Conservation (phyloP, 2,329 filamentous ascomycete genomes). For the Harringtonia aguacate region DNA sequence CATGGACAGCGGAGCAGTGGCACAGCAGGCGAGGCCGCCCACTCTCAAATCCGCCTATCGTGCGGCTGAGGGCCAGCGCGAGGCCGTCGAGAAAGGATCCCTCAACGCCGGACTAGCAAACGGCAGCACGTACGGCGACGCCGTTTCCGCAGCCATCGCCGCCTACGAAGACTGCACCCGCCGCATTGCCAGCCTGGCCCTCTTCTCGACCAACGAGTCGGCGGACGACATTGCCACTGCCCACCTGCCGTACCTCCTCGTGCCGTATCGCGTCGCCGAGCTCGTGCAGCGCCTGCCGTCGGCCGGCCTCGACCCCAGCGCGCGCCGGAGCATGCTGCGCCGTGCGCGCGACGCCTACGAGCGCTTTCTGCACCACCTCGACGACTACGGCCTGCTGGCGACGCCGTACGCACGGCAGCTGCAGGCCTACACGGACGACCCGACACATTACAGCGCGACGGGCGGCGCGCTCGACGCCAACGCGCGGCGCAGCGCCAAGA, state of each 20-base stretch:
- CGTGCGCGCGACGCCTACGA: conserved; percentile 64
- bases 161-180: conserved; percentile 64
- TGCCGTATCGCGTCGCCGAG: conserved; percentile 71
- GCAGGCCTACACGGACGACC: conserved; percentile 62
- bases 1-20: not conserved
- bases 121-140: conserved; percentile 58
- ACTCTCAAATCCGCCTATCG: conserved; percentile 36
- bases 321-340: conserved; percentile 53
- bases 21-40: not conserved
- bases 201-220: conserved; percentile 87
- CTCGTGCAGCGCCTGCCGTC: conserved; percentile 58
- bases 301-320: conserved; percentile 25
- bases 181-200: conserved; percentile 57
- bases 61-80: conserved; percentile 39
- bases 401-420: conserved; percentile 56
- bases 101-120: conserved; percentile 36
- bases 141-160: conserved; percentile 54
- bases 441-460: conserved; percentile 61
- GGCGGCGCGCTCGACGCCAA: conserved; percentile 46
- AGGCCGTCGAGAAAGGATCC: conserved; percentile 37
- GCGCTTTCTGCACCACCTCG: conserved; percentile 62
- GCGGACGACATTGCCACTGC: conserved; percentile 77
- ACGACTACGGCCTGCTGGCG: conserved; percentile 66
- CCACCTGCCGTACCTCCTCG: conserved; percentile 77
- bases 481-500: conserved; percentile 70